Evolutionary conservation across 2,329 filamentous ascomycete species (phyloP).

Genomic region (Myriangium duriaei): DNA sequence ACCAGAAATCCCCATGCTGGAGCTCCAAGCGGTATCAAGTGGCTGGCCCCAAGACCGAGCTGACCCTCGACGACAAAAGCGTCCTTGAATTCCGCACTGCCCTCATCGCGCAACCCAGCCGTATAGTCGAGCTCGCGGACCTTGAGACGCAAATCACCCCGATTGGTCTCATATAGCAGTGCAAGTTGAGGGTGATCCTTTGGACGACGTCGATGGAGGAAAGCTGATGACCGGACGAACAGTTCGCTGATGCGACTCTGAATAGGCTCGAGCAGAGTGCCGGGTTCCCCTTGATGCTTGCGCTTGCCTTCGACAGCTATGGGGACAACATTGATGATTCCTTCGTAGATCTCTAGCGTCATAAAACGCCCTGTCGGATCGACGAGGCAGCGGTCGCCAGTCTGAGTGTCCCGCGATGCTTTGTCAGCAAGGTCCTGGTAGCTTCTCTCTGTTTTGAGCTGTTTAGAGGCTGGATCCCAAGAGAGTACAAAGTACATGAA

Average conservation of each 20-base stretch:
- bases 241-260: conserved; percentile 53
- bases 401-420: conserved; percentile 60
- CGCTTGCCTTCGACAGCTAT: conserved; percentile 43
- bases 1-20: conserved; percentile 40
- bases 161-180: conserved; percentile 52
- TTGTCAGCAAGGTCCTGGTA: conserved; percentile 50
- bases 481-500: conserved; percentile 81
- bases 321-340: conserved; percentile 52
- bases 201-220: conserved; percentile 42
- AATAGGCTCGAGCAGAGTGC: conserved; percentile 49
- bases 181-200: conserved; percentile 44
- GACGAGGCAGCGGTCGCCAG: conserved; percentile 68
- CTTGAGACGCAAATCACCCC: conserved; percentile 42
- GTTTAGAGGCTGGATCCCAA: conserved; percentile 54
- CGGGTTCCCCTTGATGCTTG: conserved; percentile 38
- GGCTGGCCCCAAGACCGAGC: conserved; percentile 47
- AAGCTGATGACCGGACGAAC: conserved; percentile 52
- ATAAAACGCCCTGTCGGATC: conserved; percentile 64
- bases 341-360: conserved; percentile 56
- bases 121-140: conserved; percentile 43
- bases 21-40: conserved; percentile 48
- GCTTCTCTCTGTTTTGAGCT: conserved; percentile 44
- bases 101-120: conserved; percentile 33
- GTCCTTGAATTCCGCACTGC: conserved; percentile 41
- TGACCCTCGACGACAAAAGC: conserved; percentile 38